Evolutionary conservation across 2,329 filamentous ascomycete species (phyloP), one percentile per base, ranked within the genome.

Genomic region (Epichloe brachyelytri): DNA sequence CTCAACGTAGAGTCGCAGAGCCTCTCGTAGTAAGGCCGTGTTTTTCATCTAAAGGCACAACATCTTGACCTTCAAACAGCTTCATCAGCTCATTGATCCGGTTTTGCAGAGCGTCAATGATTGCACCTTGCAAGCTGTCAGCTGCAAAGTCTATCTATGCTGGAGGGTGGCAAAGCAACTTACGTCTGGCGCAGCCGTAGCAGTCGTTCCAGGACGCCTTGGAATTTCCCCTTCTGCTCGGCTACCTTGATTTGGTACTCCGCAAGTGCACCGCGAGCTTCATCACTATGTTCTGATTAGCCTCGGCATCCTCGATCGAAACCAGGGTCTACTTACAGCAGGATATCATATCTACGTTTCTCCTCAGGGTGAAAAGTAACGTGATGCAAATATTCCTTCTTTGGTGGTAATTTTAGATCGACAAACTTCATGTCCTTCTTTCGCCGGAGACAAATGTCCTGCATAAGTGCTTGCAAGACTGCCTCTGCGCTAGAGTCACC

Each of bases 371-470:
- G 77, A 59, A 95, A 88, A 8, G 81, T 74, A 57, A 95, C 80
- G 8, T 79, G 79, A 59, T 93, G 83, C 5, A 93, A 73, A 57
- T 85, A 89, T 61, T 91, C 88, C 1, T 81, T 83, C 60, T 94
- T 81, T 14, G 81, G 73, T 0, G 89, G 88, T 8, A 95, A 73
- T 55, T 82, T 85, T 19, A 95, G 71, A 57, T 95, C 87, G 49
- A 95, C 78, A 60, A 94, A 95, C 5, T 77, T 76, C 88, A 95
- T 95, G 51, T 91, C 83, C 64, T 95, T 95, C 65, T 82, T 85
- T 38, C 89, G 80, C 38, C 89, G 79, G 20, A 95, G 73, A 59
- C 86, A 93, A 45, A 95, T 77, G 17, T 85, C 82, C n/a, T 76
- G 75, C 80, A 95, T 90, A 43, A 95, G 74, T 5, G 80, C 76